Evolutionary conservation across 768 basidiomycete genomes (phyloP).

Genomic region (Polyporus arcularius): DNA sequence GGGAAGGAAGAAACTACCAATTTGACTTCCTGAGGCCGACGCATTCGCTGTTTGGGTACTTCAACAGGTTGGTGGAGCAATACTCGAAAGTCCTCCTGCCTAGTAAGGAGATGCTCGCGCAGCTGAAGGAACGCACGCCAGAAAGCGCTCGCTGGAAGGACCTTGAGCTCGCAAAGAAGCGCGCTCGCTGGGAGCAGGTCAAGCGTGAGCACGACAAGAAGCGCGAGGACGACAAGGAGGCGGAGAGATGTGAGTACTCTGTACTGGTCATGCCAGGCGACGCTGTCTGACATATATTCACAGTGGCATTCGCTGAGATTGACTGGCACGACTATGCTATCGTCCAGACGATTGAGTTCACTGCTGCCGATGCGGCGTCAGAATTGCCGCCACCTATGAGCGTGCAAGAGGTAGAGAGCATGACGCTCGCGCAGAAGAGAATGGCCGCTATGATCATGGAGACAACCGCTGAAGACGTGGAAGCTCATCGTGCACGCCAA

Average conservation of each 20-base stretch:
- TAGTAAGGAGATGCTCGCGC: slow-evolving; percentile 68
- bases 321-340: slow-evolving; percentile 99
- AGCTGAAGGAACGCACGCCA: slow-evolving; percentile 64
- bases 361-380: slow-evolving; percentile 83
- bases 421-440: slow-evolving; percentile 95
- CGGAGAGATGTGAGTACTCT: slow-evolving; percentile 73
- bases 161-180: slow-evolving; percentile 70
- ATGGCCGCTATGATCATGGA: slow-evolving; percentile 99
- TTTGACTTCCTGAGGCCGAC: slow-evolving; percentile 97
- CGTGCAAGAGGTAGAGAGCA: slow-evolving; percentile 90
- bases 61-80: slow-evolving; percentile 96
- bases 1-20: slow-evolving; percentile 94
- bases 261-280: neutral
- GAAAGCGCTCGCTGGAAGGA: slow-evolving; percentile 74
- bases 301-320: slow-evolving; percentile 93
- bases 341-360: slow-evolving; percentile 98
- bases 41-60: slow-evolving; percentile 95
- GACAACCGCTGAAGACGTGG: slow-evolving; percentile 83
- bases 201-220: slow-evolving; percentile 85
- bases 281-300: slow-evolving; percentile 1
- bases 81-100: slow-evolving; percentile 91
- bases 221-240: slow-evolving; percentile 88
- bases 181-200: slow-evolving; percentile 88
- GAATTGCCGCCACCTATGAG: slow-evolving; percentile 98
- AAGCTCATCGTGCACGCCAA: slow-evolving; percentile 77